Percentiles rank a stretch among this genome's conserved stretches.
These are phyloP conservation scores for Dysphania ambrosioides DNA, from an alignment of 148 eudicot species.

Conservation along the genomic window DNA sequence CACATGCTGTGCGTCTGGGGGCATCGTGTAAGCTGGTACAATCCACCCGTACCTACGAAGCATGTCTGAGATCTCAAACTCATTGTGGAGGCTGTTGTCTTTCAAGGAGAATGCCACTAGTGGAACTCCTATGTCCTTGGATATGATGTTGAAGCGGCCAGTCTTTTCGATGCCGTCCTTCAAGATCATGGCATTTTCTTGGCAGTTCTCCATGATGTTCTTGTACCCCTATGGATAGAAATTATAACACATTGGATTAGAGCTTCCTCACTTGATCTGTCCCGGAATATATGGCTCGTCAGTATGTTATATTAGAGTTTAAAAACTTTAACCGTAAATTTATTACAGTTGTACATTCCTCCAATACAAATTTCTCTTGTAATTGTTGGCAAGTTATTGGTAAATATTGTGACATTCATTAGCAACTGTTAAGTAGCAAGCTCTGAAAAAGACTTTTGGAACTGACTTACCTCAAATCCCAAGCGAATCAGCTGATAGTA, in stretches of 20 bases:
- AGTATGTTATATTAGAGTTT: no score
- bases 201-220: conserved; percentile 78
- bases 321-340: no score
- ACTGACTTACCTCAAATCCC: conserved; percentile 66
- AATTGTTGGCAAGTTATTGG: no score
- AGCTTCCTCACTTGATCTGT: no score
- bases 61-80: conserved; percentile 62
- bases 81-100: conserved; percentile 54
- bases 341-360: no score
- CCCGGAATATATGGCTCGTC: no score
- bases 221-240: conserved; percentile 61
- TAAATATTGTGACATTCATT: not conserved
- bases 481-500: conserved; percentile 71
- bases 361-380: no score
- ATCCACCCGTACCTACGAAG: conserved; percentile 71
- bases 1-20: conserved; percentile 58
- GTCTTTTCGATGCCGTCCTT: conserved; percentile 53
- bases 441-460: not conserved
- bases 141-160: conserved; percentile 54
- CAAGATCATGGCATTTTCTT: conserved; percentile 45
- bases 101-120: conserved; percentile 72
- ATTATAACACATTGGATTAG: no score
- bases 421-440: not conserved
- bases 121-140: conserved; percentile 68
- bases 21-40: conserved; percentile 82